Conservation (phyloP, 805 yeast genomes). For the Henningerozyma blattae region DNA sequence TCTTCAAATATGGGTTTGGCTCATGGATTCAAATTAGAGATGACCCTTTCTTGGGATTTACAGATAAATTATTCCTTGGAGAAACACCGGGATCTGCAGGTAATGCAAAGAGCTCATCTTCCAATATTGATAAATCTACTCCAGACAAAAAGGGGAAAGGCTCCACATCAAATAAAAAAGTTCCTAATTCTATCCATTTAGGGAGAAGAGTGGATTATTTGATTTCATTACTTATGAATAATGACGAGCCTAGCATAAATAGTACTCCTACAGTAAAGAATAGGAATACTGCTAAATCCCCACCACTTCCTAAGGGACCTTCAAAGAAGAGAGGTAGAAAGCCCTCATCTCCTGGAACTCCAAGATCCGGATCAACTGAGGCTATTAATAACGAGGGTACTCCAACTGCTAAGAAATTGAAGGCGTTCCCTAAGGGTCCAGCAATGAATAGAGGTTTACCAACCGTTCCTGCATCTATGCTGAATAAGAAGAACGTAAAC, state of each 20-base stretch:
- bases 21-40: conserved; percentile 92
- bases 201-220: conserved; percentile 87
- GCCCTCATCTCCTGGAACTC: too few relatives aligned
- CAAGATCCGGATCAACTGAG: not conserved
- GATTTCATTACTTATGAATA: conserved; percentile 52
- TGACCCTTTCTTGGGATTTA: conserved; percentile 81
- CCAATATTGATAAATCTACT: conserved; percentile 1
- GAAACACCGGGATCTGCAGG: conserved; percentile 21
- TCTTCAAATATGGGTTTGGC: conserved; percentile 88
- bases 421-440: conserved; percentile 20
- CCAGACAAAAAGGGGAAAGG: conserved; percentile 17
- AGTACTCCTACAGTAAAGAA: conserved; percentile 9
- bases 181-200: conserved; percentile 87
- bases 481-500: conserved; percentile 1
- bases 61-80: conserved; percentile 69
- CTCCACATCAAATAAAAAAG: conserved; percentile 39
- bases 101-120: conserved; percentile 2
- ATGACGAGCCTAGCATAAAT: conserved; percentile 11
- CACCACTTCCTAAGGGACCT: conserved; percentile 22
- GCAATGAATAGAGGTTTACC: conserved; percentile 9
- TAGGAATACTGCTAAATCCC: conserved; percentile 5
- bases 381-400: conserved; percentile 8
- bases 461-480: conserved; percentile 13
- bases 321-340: conserved; percentile 19
- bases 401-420: conserved; percentile 12